Base-by-base conservation (phyloP, 2,329 filamentous ascomycete species). In the Monosporascus sp. region DNA sequence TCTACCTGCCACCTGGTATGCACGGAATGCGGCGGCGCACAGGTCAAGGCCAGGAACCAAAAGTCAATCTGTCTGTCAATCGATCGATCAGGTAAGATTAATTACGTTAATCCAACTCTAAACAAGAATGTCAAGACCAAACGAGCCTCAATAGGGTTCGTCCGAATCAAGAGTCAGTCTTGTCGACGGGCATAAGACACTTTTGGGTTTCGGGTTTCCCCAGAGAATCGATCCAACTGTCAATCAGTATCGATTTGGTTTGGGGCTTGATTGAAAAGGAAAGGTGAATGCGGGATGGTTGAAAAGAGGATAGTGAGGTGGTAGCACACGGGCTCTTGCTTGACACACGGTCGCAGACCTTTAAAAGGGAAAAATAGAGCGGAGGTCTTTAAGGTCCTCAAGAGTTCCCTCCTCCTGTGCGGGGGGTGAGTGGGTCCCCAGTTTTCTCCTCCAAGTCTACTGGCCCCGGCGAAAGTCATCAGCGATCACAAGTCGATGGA, bases 221-320 rank as follows among this genome's bases (percentile, higher is more conserved):
- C 71, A 67, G 59, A 69, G 65, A 66, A 70, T 69, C 65, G 60
- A 69, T 69, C 65, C 65, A 70, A 65, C 65, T 66, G 67, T 46
- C 62, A 61, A 66, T 67, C 71, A 70, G 65, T 65, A 63, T 68
- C 66, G 61, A 65, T 62, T 62, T 68, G 58, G 61, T 63, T 62
- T 62, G 68, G 58, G 61, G 67, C 64, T 67, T 60, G 71, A 74
- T 74, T 70, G 71, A 75, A 74, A 68, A 72, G 73, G 73, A 69
- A 75, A 71, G 69, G 73, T 70, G 67, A 74, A 70, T 72, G 72
- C 73, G 71, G 70, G 73, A 72, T 74, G 74, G 62, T 69, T 74
- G 72, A 75, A 76, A 76, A 74, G 72, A 76, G 74, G 67, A 75
- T 75, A 75, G 73, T 68, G 71, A 74, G 71, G 70, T 74, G 68